Percentiles rank a stretch among this genome's conserved stretches.
These are phyloP conservation scores for Nakazawaea anatomiae DNA, from an alignment of 805 yeast species.

Conservation along the genomic window DNA sequence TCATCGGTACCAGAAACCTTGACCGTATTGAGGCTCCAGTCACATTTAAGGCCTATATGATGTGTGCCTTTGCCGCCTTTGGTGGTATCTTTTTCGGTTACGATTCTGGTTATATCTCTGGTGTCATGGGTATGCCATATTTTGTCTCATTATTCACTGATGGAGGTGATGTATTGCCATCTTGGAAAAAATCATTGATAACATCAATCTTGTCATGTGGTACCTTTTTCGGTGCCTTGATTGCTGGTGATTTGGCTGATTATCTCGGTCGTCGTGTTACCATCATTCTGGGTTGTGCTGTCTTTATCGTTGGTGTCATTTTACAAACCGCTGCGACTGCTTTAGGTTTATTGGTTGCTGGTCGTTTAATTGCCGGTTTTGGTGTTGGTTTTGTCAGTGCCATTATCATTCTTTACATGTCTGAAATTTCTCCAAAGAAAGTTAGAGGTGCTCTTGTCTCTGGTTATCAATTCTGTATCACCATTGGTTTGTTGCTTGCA, in stretches of 20 bases:
- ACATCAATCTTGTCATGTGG: conserved; percentile 75
- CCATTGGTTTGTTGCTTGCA: conserved; percentile 69
- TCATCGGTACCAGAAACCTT: conserved; percentile 13
- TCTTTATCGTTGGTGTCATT: conserved; percentile 43
- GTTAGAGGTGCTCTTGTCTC: conserved; percentile 75
- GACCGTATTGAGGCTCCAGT: conserved; percentile 30
- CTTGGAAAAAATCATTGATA: conserved; percentile 37
- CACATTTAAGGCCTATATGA: conserved; percentile 27
- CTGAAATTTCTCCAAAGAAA: conserved; percentile 74
- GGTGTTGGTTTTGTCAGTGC: conserved; percentile 79
- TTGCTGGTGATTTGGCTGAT: conserved; percentile 49
- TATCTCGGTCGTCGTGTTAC: conserved; percentile 43
- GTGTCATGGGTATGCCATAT: conserved; percentile 59
- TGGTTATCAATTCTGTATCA: conserved; percentile 58
- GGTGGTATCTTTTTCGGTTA: conserved; percentile 66
- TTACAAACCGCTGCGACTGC: conserved; percentile 42
- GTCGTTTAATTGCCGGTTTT: conserved; percentile 67
- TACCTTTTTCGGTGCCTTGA: conserved; percentile 61
- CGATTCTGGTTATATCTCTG: conserved; percentile 65
- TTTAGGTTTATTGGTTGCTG: conserved; percentile 50
- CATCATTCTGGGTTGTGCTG: conserved; percentile 34
- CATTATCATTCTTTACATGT: conserved; percentile 71
- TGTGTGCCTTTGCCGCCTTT: conserved; percentile 56
- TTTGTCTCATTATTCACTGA: conserved; percentile 21
- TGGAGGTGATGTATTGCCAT: conserved; percentile 15